Base-by-base conservation (phyloP, 805 yeast genomes). In the Metschnikowia amazonensis region DNA sequence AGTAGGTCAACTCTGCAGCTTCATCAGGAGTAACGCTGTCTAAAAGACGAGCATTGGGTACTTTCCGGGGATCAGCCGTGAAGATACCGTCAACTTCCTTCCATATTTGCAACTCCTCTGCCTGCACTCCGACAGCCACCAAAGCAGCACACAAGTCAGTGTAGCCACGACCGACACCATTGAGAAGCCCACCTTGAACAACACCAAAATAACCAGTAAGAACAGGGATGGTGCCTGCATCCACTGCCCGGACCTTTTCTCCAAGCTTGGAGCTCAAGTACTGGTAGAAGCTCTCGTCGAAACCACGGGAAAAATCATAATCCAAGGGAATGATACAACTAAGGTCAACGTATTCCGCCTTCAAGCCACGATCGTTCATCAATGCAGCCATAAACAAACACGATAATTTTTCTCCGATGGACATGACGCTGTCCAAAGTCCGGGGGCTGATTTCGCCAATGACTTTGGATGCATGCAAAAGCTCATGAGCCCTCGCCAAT, bases 31-130 rank as follows among this genome's bases (percentile, higher is more conserved):
- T 94, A 51, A 94, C 97, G 43, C 89, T 80, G 47, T 81, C 79
- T 52, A 94, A 74, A 42, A 92, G 72, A 56, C 96, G 76, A 3
- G 99, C 99, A 45, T 80, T 81, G 30, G 89, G 84, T 24, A 94
- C 98, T 59, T 94, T 94, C 50, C 99, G 76, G 33, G 99, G 99
- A 64, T 94, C 99, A 2, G 99, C 99, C 0, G 98, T 90, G 72
- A 94, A 94, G 32, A 94, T 94, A 58, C 99, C 99, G 64, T 94
- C 99, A 43, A 94, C 99, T 71, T 94, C 99, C 60, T 94, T 94
- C 99, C 99, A 94, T 41, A 94, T 88, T 70, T 94, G 99, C 51
- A 94, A 75, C 67, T 94, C 99, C 36, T 89, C 95, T 4, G 98
- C 97, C 51, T 76, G 80, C 41, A 85, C 67, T 1, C 97, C 99